Base-by-base conservation (phyloP, 2,329 filamentous ascomycete genomes). In the Fusarium nodosum region DNA sequence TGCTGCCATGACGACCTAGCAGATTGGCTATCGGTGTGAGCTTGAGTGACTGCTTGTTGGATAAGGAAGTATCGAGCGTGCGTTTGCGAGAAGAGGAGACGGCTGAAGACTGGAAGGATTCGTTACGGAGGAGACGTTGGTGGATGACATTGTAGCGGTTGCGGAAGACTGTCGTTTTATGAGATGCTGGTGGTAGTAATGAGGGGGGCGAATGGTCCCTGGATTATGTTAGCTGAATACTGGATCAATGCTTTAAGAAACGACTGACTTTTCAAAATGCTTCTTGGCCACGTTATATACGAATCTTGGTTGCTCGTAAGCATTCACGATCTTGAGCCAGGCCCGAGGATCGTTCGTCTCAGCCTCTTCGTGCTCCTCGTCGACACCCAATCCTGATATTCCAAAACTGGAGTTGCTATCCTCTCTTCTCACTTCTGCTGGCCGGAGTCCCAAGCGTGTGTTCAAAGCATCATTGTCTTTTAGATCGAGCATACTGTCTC, bases 141-240 rank as follows among this genome's bases (percentile, higher is more conserved):
- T 97, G 92, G 52, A 98, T 91, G 56, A 98, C 87, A 74, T 97
- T 92, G 78, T 97, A 98, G 67, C 94, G 88, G 77, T 97, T 94
- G 69, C 94, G 89, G 80, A 97, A 97, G 45, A 96, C 83, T 5
- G 89, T 84, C 3, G 93, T 97, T 79, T 97, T 97, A 75, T 94
- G 91, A 8, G 90, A 88, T 18, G 93, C 89, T 11, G 88, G 83
- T 0, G 97, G 93, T 67, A 99, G 84, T 41, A 95, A 77, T 2
- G 91, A 91, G 16, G 92, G 87, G 69, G 89, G 89, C 15, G 86
- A 84, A 6, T 85, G 83, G 54, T 90, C 85, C 75, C 88, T 91
- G 71, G 16, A 41, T 13, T 24, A 30, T 26, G 24, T 65, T 18
- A 51, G 73, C 76, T 58, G 78, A 71, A n/a, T 36, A 31, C 8